Percentiles rank a stretch among this genome's conserved stretches.
These are phyloP conservation scores for Talaromyces sp. DNA, from an alignment of 2,329 filamentous ascomycete genomes.

Conservation along the genomic window DNA sequence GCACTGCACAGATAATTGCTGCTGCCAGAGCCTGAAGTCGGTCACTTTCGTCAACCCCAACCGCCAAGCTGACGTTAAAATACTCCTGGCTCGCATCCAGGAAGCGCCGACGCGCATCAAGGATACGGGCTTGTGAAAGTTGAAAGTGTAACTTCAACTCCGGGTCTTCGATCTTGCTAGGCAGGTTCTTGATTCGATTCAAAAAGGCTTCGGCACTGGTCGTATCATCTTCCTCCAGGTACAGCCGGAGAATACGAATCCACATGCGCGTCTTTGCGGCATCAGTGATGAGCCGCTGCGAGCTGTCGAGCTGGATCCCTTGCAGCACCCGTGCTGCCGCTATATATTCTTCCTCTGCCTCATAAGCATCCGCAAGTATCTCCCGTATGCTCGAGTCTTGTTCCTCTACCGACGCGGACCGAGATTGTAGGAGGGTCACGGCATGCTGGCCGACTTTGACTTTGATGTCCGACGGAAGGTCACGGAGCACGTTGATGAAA, in stretches of 20 bases:
- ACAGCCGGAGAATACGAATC: slow-evolving; percentile 91
- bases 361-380: slow-evolving; percentile 76
- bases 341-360: slow-evolving; percentile 73
- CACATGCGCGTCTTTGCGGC: slow-evolving; percentile 80
- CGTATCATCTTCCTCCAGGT: slow-evolving; percentile 89
- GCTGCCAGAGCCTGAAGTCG: slow-evolving; percentile 77
- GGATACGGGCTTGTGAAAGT: slow-evolving; percentile 86
- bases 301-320: slow-evolving; percentile 82
- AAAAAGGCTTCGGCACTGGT: slow-evolving; percentile 79
- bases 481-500: slow-evolving; percentile 62
- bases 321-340: slow-evolving; percentile 73
- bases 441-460: slow-evolving; percentile 72
- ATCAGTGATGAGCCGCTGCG: slow-evolving; percentile 77
- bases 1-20: slow-evolving; percentile 85
- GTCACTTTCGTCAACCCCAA: slow-evolving; percentile 79
- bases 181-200: slow-evolving; percentile 92
- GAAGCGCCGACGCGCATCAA: slow-evolving; percentile 86
- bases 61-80: slow-evolving; percentile 75
- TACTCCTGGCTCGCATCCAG: slow-evolving; percentile 83
- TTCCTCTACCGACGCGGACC: slow-evolving; percentile 74
- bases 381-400: slow-evolving; percentile 76
- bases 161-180: slow-evolving; percentile 68
- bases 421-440: slow-evolving; percentile 62
- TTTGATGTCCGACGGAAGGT: slow-evolving; percentile 55
- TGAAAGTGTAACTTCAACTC: slow-evolving; percentile 79